Evolutionary conservation across 208 protist species (phyloP), one percentile per base, ranked within the genome.

Genomic region (Leishmania braziliensis): DNA sequence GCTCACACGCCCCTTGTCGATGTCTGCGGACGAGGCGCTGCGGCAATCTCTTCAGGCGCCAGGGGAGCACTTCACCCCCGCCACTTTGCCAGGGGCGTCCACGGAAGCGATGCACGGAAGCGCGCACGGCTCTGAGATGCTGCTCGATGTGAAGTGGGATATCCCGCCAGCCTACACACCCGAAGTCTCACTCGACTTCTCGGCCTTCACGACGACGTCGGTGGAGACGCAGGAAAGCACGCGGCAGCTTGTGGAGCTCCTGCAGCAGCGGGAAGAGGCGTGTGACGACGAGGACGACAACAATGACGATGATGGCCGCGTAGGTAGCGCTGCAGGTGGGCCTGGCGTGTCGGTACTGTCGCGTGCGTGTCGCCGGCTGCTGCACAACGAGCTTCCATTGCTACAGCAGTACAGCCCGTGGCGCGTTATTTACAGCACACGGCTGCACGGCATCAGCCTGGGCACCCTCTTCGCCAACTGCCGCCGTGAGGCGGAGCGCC

Each of bases 371-470:
- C 91, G 90, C 16, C 84, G 83, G 0, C 72, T 90, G 36, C 84
- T 96, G 43, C 93, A 96, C 83, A 77, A 88, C 39, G 78, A 90
- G 56, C 83, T 96, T 8, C 90, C 93, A 0, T 60, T 90, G 36
- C 71, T 89, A 36, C 88, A 86, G 83, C 93, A 96, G 85, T 94
- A 91, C 81, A 51, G 60, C 43, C 79, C 87, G 33, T 96, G 93
- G 91, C 81, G 89, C 50, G 80, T 95, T 26, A 89, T 96, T 36
- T 96, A 96, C 86, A 93, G 89, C 80, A 93, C 91, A 20, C 85
- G 86, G 20, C 79, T 91, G 50, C 93, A 96, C 75, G 93, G 93
- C 18, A 63, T 87, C 5, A 95, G 91, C 72, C 88, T 91, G 20
- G 68, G 80, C 50, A 91, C 82, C 0, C 83, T 96, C 65, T 68